A percentile compares a stretch with the other conserved stretches of the same genome.
These are phyloP conservation scores for Elsinoe necatrix DNA, from an alignment of 2,329 filamentous ascomycete species.

Conservation along the genomic window DNA sequence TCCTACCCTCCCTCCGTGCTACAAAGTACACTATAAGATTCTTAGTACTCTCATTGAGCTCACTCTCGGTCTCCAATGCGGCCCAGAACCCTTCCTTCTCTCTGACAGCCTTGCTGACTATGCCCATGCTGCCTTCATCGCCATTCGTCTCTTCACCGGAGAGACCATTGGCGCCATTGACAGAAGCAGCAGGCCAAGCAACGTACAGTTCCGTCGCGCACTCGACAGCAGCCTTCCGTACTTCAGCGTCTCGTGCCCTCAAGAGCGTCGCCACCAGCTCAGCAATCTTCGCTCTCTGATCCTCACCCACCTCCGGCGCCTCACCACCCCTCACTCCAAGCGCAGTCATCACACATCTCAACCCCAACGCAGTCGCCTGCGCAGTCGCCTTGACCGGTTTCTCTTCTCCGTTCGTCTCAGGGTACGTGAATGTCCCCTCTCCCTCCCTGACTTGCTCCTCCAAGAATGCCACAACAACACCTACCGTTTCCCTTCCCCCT, in stretches of 20 bases:
- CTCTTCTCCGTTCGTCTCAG: conserved; percentile 4
- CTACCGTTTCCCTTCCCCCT: conserved; percentile 47
- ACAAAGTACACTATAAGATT: conserved; percentile 72
- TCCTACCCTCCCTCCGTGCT: conserved; percentile 56
- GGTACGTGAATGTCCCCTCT: conserved; percentile 32
- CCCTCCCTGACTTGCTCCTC: conserved; percentile 40
- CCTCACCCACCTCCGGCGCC: conserved; percentile 11
- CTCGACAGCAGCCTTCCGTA: conserved; percentile 63
- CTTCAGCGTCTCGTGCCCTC: conserved; percentile 26
- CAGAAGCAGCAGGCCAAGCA: conserved; percentile 41
- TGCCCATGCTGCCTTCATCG: conserved; percentile 20
- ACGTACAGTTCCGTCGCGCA: conserved; percentile 66
- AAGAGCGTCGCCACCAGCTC: conserved; percentile 24
- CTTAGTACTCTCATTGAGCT: conserved; percentile 61
- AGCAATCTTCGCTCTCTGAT: conserved; percentile 16
- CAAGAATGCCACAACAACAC: conserved; percentile 33
- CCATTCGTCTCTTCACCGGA: conserved; percentile 32
- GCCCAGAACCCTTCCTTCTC: conserved; percentile 55
- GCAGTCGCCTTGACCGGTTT: conserved; percentile 17
- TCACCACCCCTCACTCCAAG: conserved; percentile 20
- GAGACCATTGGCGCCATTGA: not conserved
- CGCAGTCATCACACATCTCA: conserved; percentile 46
- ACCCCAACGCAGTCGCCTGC: conserved; percentile 48
- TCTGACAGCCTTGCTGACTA: conserved; percentile 1
- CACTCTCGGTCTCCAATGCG: conserved; percentile 43